phyloP scores from a whole-genome alignment of 1,284 basidiomycete species.

The Cryptococcus wingfieldii region DNA sequence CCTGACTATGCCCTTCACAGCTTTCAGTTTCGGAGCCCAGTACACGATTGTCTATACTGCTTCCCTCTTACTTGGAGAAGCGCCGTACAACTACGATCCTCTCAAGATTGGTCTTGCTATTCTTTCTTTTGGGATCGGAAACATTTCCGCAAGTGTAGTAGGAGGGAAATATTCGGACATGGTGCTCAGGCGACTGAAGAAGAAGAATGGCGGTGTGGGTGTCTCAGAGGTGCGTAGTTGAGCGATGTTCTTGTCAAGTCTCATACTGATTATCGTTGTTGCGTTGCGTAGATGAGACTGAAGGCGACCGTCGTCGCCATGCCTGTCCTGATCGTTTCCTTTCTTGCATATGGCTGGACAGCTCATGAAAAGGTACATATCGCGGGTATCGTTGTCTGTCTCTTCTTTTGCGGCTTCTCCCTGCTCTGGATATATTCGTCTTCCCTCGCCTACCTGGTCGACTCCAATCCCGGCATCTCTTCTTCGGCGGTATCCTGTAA shows the following conservation, averaged over 20 bases:
- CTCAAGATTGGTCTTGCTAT: constrained; percentile 70
- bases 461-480: constrained; percentile 55
- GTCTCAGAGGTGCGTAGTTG: constrained; percentile 59
- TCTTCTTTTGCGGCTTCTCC: constrained; percentile 64
- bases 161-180: constrained; percentile 75
- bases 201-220: constrained; percentile 59
- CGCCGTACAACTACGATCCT: constrained; percentile 64
- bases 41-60: constrained; percentile 67
- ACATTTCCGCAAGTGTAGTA: constrained; percentile 63
- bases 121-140: constrained; percentile 67
- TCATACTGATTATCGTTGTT: neutral
- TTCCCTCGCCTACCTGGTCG: constrained; percentile 60
- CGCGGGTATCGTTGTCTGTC: constrained; percentile 56
- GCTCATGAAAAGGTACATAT: constrained; percentile 60
- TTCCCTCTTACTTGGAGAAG: constrained; percentile 57
- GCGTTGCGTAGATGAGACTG: constrained; percentile 60
- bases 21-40: constrained; percentile 63
- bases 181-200: constrained; percentile 57
- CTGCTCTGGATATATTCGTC: constrained; percentile 53
- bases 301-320: constrained; percentile 56
- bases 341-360: constrained; percentile 73
- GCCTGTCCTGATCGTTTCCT: constrained; percentile 49
- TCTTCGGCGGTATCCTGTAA: constrained; percentile 41
- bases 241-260: neutral
- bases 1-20: constrained; percentile 41